phyloP scores from a whole-genome alignment of 2,329 filamentous ascomycete genomes.

The Colletotrichum lini region DNA sequence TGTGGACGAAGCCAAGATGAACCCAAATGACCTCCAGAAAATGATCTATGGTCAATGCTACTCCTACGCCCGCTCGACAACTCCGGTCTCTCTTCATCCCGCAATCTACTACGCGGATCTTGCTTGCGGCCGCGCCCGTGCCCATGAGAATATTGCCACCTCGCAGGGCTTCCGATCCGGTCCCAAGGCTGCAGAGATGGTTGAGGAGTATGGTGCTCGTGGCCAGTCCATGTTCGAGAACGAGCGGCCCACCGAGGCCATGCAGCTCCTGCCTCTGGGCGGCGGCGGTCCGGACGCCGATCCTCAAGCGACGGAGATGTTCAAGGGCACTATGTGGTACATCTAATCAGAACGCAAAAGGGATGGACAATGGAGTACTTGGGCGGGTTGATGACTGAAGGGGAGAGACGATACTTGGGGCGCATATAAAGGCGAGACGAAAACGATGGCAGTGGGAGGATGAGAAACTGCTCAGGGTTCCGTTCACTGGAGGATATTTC shows the following conservation, averaged over 20 bases:
- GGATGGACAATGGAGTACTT: background rate
- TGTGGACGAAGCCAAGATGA: slow-evolving; percentile 81
- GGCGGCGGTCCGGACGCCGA: slow-evolving; percentile 44
- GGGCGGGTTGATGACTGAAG: background rate
- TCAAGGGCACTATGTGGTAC: slow-evolving; percentile 61
- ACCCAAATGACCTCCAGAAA: slow-evolving; percentile 80
- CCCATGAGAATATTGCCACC: slow-evolving; percentile 73
- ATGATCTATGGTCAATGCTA: slow-evolving; percentile 97
- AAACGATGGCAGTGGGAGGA: background rate
- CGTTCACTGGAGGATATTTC: background rate
- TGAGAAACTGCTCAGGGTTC: background rate
- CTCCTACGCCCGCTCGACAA: slow-evolving; percentile 92
- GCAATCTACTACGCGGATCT: slow-evolving; percentile 97
- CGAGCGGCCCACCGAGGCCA: slow-evolving; percentile 30
- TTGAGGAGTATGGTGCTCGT: slow-evolving; percentile 57
- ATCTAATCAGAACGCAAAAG: slow-evolving; percentile 49
- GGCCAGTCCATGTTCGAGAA: slow-evolving; percentile 46
- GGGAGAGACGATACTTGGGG: no score
- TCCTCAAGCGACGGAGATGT: slow-evolving; percentile 44
- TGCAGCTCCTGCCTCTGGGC: slow-evolving; percentile 45
- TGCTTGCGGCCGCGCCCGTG: slow-evolving; percentile 83
- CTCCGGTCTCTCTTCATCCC: slow-evolving; percentile 89
- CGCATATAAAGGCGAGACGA: background rate
- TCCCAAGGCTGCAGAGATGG: slow-evolving; percentile 60
- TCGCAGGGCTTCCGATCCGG: slow-evolving; percentile 61